A percentile compares a stretch with the other conserved stretches of the same genome.
phyloP scores from a whole-genome alignment of 2,329 filamentous ascomycete species.

The Colletotrichum lupini region DNA sequence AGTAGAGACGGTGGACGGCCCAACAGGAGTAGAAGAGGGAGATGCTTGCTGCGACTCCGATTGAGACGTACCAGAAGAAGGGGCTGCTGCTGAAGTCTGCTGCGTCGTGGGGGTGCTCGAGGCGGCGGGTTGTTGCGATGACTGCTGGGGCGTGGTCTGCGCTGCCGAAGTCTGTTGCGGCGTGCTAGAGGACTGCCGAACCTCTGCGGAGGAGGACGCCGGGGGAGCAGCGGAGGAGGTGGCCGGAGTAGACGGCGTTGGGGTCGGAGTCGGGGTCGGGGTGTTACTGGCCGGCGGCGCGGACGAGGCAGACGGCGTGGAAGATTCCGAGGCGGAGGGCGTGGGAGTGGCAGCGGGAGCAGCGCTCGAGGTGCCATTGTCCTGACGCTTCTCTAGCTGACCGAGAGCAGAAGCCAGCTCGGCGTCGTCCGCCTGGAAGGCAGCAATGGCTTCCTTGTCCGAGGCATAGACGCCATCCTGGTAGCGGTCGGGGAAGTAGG shows the following conservation, averaged over 20 bases:
- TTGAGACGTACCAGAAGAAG: slow-evolving; percentile 42
- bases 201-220: slow-evolving; percentile 19
- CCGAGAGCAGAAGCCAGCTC: slow-evolving; percentile 71
- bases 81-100: slow-evolving; percentile 42
- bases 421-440: slow-evolving; percentile 69
- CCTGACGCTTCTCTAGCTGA: slow-evolving; percentile 71
- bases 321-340: slow-evolving; percentile 32
- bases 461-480: slow-evolving; percentile 76
- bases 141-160: slow-evolving; percentile 32
- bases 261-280: slow-evolving; percentile 37
- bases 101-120: slow-evolving; percentile 38
- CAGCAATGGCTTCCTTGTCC: slow-evolving; percentile 72
- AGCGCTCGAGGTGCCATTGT: slow-evolving; percentile 48
- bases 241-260: slow-evolving; percentile 34
- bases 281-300: slow-evolving; percentile 24
- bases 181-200: slow-evolving; percentile 22
- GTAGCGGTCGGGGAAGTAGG: slow-evolving; percentile 71
- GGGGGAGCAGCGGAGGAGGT: slow-evolving; percentile 27
- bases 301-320: slow-evolving; percentile 24
- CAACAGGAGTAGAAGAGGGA: slow-evolving; percentile 42
- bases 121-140: slow-evolving; percentile 23
- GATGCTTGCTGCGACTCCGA: slow-evolving; percentile 36
- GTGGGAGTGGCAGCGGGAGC: slow-evolving; percentile 23
- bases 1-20: slow-evolving; percentile 41
- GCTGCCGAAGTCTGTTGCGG: slow-evolving; percentile 18